These are phyloP conservation scores for Aspergillus hortae DNA, from an alignment of 2,329 filamentous ascomycete species.

Conservation along the genomic window DNA sequence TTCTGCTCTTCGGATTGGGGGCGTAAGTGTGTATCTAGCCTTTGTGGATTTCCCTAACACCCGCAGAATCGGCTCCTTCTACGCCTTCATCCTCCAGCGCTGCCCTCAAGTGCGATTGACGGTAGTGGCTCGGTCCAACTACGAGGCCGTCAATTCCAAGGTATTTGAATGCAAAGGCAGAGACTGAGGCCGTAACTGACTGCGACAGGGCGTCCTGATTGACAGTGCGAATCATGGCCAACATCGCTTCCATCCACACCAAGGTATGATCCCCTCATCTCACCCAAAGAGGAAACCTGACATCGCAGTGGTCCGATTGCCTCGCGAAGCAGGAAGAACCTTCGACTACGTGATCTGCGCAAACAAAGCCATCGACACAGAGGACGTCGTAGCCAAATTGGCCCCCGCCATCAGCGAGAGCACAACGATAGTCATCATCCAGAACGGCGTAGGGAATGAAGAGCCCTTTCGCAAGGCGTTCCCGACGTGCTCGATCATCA, in stretches of 20 bases:
- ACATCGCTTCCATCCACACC: conserved; percentile 29
- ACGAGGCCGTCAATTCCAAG: conserved; percentile 40
- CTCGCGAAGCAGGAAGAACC: background rate
- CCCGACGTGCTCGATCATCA: conserved; percentile 30
- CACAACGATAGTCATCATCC: conserved; percentile 38
- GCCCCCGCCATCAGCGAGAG: conserved; percentile 33
- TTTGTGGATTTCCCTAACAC: background rate
- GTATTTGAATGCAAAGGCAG: conserved; percentile 18
- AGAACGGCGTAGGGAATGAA: conserved; percentile 42
- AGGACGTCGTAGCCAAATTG: conserved; percentile 32
- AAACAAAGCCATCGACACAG: conserved; percentile 42
- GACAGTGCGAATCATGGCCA: conserved; percentile 41
- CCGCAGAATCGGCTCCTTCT: conserved; percentile 55
- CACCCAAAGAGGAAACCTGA: background rate
- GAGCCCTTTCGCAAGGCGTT: conserved; percentile 34
- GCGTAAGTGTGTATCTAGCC: background rate
- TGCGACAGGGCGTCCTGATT: conserved; percentile 38
- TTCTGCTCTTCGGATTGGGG: background rate
- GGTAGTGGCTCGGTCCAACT: conserved; percentile 46
- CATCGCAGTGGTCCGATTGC: background rate
- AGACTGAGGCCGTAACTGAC: background rate
- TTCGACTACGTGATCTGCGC: conserved; percentile 38
- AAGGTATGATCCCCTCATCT: conserved; percentile 26
- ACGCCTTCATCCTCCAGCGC: conserved; percentile 52
- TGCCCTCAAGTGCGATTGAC: conserved; percentile 38